Base-by-base conservation (phyloP, 805 yeast genomes). In the Kuraishia floccosa region DNA sequence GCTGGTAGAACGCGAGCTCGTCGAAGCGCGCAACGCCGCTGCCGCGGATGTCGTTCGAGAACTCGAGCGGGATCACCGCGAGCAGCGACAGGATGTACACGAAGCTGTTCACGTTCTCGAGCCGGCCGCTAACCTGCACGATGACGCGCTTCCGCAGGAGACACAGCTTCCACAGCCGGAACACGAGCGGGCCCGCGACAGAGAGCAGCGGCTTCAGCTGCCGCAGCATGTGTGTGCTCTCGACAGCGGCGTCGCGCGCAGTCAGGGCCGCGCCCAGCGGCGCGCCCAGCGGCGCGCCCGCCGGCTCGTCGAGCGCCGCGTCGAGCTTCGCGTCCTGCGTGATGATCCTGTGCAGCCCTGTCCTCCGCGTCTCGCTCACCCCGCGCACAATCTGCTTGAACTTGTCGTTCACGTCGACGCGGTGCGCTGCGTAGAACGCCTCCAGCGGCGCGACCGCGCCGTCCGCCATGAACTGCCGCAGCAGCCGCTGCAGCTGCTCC, bases 41-140 rank as follows among this genome's bases (percentile, higher is more conserved):
- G 37, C 37, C 27, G 38, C 27, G 10, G 53, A 45, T 19, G 54
- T 55, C 16, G 61, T 40, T 19, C 48, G 41, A 22, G 11, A 72
- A 50, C 27, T 75, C 79, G 31, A 63, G 58, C 0, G 91, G 89
- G 4, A 80, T 60, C 3, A 76, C 54, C 1, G 83, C 66, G n/a
- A 82, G 44, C 10, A 78, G 55, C 3, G 81, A 62, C 0, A 80
- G 44, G 17, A 78, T 55, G 44, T 76, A 79, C 4, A 72, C 61
- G 47, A 68, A 71, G 11, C 72, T 61, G 29, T 74, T 61, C 30
- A 57, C 47, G 23, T 47, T 46, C 27, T 59, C 64, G 9, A 65
- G 48, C 34, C 42, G 36, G 32, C 39, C 10, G 30, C 53, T 35
- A 42, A 59, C 48, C 42, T 63, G 61, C 1, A 78, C 37, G 3